Evolutionary conservation across 306 rosid species (phyloP), one percentile per base, ranked within the genome.

Genomic region (Fragaria nilgerrensis): DNA sequence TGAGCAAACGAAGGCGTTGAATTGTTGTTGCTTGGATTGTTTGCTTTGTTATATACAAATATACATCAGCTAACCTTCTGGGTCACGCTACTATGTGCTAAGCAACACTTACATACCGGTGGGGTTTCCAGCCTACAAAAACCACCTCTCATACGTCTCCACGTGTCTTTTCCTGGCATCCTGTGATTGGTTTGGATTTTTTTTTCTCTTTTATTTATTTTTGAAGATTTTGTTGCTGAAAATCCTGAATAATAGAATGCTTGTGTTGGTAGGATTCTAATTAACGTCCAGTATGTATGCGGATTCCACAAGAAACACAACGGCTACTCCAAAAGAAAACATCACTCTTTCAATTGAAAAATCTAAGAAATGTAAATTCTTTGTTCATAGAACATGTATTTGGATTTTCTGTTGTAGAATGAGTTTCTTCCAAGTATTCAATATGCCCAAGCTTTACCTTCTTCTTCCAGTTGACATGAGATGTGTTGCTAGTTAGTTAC

Each of bases 1-100:
- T 22, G 65, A 20, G 32, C 36, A 32, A 25, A 23, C n/a, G 58
- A 12, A 74, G 29, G 70, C 71, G 71, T 75, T 75, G 70, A 62
- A 45, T 62, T 6, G 48, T 19, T 37, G 34, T 45, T 32, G 78
- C n/a, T 25, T 56, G 19, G 36, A 2, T 56, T 8, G 43, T 61
- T 39, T 10, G 41, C 37, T 41, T 41, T 9, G 17, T 23, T 75
- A 43, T 61, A 62, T 29, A 29, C 45, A 61, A 61, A 44, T 62
- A 75, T 29, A 29, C 45, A 61, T 29, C 19, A 59, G 12, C 78
- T 65, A 20, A 5, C 55, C 41, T 11, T 36, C 65, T 52, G 80
- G 73, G 73, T 76, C 53, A 16, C 23, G 55, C 66, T 77, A 22
- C 43, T 41, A 5, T 39, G 73, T 55, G 74, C 32, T 41, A 10